These are phyloP conservation scores for Aspergillus bertholletiae DNA, from an alignment of 495 filamentous ascomycete genomes.

Conservation along the genomic window DNA sequence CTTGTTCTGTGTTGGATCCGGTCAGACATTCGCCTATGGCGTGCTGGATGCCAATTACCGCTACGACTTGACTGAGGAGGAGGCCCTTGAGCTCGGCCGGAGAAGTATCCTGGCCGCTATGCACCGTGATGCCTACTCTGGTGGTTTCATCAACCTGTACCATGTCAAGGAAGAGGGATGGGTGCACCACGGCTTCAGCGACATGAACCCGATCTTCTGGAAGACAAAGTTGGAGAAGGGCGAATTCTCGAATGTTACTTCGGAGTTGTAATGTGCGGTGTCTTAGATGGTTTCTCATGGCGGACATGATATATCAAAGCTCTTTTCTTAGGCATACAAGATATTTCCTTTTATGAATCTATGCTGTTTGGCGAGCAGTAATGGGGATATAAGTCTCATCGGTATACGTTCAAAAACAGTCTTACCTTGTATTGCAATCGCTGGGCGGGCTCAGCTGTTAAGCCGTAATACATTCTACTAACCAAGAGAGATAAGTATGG, in stretches of 20 bases:
- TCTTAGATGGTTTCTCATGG: constrained; percentile 8
- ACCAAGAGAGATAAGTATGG: constrained; percentile 6
- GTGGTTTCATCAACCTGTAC: constrained; percentile 97
- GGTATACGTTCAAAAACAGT: neutral
- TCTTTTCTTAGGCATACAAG: constrained; percentile 7
- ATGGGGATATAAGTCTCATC: neutral
- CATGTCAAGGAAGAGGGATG: constrained; percentile 98
- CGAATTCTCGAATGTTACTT: constrained; percentile 96
- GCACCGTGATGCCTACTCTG: constrained; percentile 95
- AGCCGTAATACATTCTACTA: neutral
- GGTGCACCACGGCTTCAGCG: constrained; percentile 96
- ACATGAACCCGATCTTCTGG: constrained; percentile 98
- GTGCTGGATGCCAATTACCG: constrained; percentile 93
- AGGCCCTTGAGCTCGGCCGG: constrained; percentile 85
- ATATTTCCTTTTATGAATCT: neutral
- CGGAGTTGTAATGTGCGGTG: constrained; percentile 50
- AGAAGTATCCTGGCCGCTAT: constrained; percentile 95
- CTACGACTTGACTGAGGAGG: constrained; percentile 80
- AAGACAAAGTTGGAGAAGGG: constrained; percentile 97
- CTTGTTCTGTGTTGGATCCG: constrained; percentile 95
- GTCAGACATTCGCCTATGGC: constrained; percentile 98
- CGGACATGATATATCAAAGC: constrained; percentile 11
- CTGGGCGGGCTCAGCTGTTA: neutral
- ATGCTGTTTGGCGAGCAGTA: neutral
- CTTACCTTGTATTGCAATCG: neutral